A percentile compares a stretch with the other conserved stretches of the same genome.
phyloP scores from a whole-genome alignment of 495 filamentous ascomycete genomes.

The Aspergillus haitiensis region DNA sequence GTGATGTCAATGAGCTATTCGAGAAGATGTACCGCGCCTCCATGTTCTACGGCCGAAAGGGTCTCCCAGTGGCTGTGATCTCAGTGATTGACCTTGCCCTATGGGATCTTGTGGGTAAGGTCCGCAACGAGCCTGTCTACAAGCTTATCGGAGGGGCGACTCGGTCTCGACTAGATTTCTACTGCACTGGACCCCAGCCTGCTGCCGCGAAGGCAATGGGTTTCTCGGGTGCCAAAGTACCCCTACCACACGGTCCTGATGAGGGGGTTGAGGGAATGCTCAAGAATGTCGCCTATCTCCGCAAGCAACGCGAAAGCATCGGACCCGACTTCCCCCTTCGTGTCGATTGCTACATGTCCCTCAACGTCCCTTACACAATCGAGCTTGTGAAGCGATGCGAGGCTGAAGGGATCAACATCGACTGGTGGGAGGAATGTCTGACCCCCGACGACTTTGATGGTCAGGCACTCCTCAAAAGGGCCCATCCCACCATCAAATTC shows the following conservation, averaged over 20 bases:
- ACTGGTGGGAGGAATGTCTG: conserved; percentile 96
- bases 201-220: conserved; percentile 75
- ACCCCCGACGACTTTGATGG: conserved; percentile 88
- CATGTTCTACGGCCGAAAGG: conserved; percentile 95
- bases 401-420: conserved; percentile 76
- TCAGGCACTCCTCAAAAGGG: conserved; percentile 81
- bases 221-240: conserved; percentile 86
- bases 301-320: conserved; percentile 77
- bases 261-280: conserved; percentile 76
- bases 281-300: conserved; percentile 87
- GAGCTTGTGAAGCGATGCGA: conserved; percentile 80
- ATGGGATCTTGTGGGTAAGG: conserved; percentile 88
- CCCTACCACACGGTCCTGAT: conserved; percentile 83
- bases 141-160: conserved; percentile 89
- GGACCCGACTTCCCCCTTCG: conserved; percentile 89
- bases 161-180: conserved; percentile 77
- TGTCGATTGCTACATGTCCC: conserved; percentile 95
- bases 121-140: conserved; percentile 90
- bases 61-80: conserved; percentile 84
- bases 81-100: conserved; percentile 89
- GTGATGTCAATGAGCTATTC: conserved; percentile 84
- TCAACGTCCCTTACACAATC: conserved; percentile 90
- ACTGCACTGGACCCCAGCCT: conserved; percentile 90
- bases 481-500: conserved; percentile 88
- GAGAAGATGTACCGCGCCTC: conserved; percentile 95